Evolutionary conservation across 345 rosid genomes (phyloP), one percentile per base, ranked within the genome.

Genomic region (Isatis tinctoria): DNA sequence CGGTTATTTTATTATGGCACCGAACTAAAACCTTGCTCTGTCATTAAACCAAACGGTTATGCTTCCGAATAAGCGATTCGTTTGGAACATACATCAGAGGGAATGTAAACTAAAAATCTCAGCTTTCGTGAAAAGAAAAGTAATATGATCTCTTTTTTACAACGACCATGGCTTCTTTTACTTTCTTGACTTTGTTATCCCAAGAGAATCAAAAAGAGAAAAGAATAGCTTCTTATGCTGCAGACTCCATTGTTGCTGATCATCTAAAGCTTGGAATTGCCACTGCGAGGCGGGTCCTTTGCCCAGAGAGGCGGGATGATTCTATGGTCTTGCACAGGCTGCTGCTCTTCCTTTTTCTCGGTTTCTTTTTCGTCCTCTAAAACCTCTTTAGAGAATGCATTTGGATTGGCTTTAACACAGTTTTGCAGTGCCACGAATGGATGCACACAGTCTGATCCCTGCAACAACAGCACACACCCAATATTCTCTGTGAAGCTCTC

Each of bases 381-480:
- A 71, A 84, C 73, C 6, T 84, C 86, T 78, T 84, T 84, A 4
- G 94, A 80, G 79, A 91, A 94, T 53, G 93, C 95, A 52, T 72
- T 60, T 0, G 98, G 98, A 49, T 91, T 85, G 5, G 76, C 86
- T 81, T 90, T 90, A 51, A 94, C 87, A 76, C 97, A 91, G 60
- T 67, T 81, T 83, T 91, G 98, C 82, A 94, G 80, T 43, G 96
- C 92, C 41, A 94, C 84, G 54, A 94, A 90, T 7, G 93, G 95
- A 63, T 78, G 76, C 67, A 91, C 87, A 36, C 98, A 91, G 63
- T 94, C 97, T 36, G 97, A 87, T 62, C 98, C 97, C 96, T 94
- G 78, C 54, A 68, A 70, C 41, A 45, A 64, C 47, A 54, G 56
- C 51, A 27, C 60, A 63, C 30, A 76, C 40, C 51, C 69, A 58